These are phyloP conservation scores for Fusarium newnesense DNA, from an alignment of 2,329 filamentous ascomycete genomes.

Conservation along the genomic window DNA sequence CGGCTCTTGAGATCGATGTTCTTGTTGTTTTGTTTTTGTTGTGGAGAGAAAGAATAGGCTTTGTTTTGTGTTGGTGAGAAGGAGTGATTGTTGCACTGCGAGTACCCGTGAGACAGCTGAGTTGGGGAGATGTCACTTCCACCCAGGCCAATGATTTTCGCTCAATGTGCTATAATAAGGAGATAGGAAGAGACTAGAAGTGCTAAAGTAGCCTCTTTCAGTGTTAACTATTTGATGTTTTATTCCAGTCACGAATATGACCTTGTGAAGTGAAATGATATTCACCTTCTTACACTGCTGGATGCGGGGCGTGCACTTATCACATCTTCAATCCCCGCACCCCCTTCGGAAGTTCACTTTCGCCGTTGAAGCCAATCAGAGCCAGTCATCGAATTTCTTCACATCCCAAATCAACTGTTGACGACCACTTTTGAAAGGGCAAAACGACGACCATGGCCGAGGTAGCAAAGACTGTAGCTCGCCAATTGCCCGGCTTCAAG, in stretches of 20 bases:
- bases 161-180: neutral
- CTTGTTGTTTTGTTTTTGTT: neutral
- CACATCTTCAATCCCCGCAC: neutral
- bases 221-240: neutral
- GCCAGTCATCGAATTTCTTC: constrained; percentile 45
- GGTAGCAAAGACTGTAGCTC: constrained; percentile 51
- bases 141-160: neutral
- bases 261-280: constrained; percentile 1
- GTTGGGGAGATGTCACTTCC: constrained; percentile 1
- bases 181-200: neutral
- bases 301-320: constrained; percentile 30
- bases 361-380: constrained; percentile 44
- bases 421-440: constrained; percentile 37
- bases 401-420: constrained; percentile 39
- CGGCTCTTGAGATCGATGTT: neutral
- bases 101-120: constrained; percentile 7
- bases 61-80: constrained; percentile 2
- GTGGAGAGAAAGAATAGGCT: constrained; percentile 2
- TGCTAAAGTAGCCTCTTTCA: accelerated
- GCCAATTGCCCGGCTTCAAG: constrained; percentile 56
- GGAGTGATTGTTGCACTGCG: constrained; percentile 20
- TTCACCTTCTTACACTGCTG: constrained; percentile 1
- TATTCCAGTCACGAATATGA: neutral
- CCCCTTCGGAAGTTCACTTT: constrained; percentile 44
- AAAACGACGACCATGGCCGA: constrained; percentile 52